These are phyloP conservation scores for Macrolepiota dolichaula DNA, from an alignment of 768 basidiomycete species.

Conservation along the genomic window DNA sequence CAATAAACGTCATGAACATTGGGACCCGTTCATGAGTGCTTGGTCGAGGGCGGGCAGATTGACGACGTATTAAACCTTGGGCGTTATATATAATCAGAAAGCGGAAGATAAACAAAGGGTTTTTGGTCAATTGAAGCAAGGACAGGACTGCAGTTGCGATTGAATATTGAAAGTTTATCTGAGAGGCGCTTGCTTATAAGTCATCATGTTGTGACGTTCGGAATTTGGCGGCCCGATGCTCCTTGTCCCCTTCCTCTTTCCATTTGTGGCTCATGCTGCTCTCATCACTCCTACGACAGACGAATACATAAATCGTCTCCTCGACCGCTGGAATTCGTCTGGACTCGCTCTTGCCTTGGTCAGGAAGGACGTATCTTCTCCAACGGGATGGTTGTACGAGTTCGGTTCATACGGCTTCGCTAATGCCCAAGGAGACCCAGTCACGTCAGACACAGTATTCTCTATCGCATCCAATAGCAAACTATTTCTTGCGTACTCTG, in stretches of 20 bases:
- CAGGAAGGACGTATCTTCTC: constrained; percentile 24
- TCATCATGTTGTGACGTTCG: too few relatives aligned
- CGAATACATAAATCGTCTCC: constrained; percentile 22
- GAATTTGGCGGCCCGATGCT: too few relatives aligned
- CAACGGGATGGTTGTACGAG: constrained; percentile 33
- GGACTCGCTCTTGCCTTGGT: constrained; percentile 39
- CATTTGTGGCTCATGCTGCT: neutral
- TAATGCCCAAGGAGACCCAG: constrained; percentile 27
- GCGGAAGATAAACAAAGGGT: too few relatives aligned
- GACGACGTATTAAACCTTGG: too few relatives aligned
- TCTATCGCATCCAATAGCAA: constrained; percentile 45
- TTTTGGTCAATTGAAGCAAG: too few relatives aligned
- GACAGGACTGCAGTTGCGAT: too few relatives aligned
- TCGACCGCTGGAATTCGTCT: constrained; percentile 34
- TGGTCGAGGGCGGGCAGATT: too few relatives aligned
- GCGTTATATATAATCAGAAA: too few relatives aligned
- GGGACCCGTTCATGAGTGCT: too few relatives aligned
- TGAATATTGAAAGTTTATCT: too few relatives aligned
- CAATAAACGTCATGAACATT: too few relatives aligned
- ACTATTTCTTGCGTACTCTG: constrained; percentile 34
- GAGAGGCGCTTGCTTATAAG: too few relatives aligned
- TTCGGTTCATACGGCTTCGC: constrained; percentile 36
- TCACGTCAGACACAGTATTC: constrained; percentile 41
- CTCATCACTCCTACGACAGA: constrained; percentile 17
- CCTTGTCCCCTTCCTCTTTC: neutral